phyloP scores from a whole-genome alignment of 2,329 filamentous ascomycete genomes.

The Hypoxylon sp. region DNA sequence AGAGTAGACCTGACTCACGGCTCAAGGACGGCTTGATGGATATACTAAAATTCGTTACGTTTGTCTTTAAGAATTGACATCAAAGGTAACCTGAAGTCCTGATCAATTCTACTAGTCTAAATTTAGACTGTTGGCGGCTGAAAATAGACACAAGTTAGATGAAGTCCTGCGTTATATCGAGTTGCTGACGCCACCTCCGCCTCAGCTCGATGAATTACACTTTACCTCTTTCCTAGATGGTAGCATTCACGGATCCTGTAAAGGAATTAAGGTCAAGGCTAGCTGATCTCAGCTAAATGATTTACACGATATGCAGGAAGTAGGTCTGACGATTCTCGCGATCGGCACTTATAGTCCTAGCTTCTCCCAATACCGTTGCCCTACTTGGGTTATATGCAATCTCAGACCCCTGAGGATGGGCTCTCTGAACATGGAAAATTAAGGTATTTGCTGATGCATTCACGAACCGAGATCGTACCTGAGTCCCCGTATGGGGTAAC shows the following conservation, averaged over 20 bases:
- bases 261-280: slow-evolving; percentile 15
- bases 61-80: not conserved
- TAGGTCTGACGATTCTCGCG: slow-evolving; percentile 10
- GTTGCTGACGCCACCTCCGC: slow-evolving; percentile 37
- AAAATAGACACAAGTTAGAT: slow-evolving; percentile 21
- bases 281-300: slow-evolving; percentile 24
- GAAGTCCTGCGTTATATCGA: slow-evolving; percentile 8
- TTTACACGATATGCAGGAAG: slow-evolving; percentile 7
- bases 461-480: not conserved
- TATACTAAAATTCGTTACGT: not conserved
- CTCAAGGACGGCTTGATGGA: not conserved
- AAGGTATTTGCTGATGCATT: slow-evolving; percentile 13
- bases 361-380: slow-evolving; percentile 9
- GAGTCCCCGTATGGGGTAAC: not conserved
- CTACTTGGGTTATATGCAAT: slow-evolving; percentile 8
- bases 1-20: not conserved
- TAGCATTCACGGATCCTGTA: slow-evolving; percentile 9
- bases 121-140: slow-evolving; percentile 33
- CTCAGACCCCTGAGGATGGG: slow-evolving; percentile 3
- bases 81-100: not conserved
- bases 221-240: slow-evolving; percentile 25
- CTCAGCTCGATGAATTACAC: slow-evolving; percentile 8
- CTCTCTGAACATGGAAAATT: slow-evolving; percentile 9
- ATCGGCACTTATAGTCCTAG: slow-evolving; percentile 6
- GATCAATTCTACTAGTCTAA: slow-evolving; percentile 16